Percentiles rank a stretch among this genome's conserved stretches.
Evolutionary conservation across 83 land plant species (phyloP).

Genomic region (Diphasiastrum complanatum): DNA sequence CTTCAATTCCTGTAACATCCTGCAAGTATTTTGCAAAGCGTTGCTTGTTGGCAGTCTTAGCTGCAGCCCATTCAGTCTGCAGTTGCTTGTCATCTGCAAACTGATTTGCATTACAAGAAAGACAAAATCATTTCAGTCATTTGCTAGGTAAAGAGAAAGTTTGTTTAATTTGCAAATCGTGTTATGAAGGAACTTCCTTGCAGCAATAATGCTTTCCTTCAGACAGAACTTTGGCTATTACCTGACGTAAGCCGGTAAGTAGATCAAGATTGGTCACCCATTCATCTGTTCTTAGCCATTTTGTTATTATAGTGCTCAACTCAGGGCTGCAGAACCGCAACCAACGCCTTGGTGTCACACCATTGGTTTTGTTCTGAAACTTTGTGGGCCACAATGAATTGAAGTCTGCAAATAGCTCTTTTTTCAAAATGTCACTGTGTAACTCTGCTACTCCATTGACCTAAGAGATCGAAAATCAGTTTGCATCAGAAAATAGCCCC

Average conservation of each 20-base stretch:
- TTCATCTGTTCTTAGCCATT: slow-evolving; percentile 76
- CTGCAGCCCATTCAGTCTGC: slow-evolving; percentile 82
- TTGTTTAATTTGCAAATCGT: too few relatives aligned
- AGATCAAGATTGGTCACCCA: slow-evolving; percentile 90
- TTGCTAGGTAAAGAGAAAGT: too few relatives aligned
- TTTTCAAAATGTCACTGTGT: slow-evolving; percentile 73
- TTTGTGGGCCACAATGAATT: slow-evolving; percentile 76
- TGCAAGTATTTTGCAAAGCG: slow-evolving; percentile 67
- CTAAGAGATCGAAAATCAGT: slow-evolving; percentile 20
- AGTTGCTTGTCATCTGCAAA: slow-evolving; percentile 69
- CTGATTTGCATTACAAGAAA: slow-evolving; percentile 30
- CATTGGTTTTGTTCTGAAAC: slow-evolving; percentile 96
- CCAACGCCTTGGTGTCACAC: slow-evolving; percentile 96
- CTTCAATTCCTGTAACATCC: slow-evolving; percentile 56
- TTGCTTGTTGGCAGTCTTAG: slow-evolving; percentile 73
- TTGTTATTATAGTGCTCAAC: slow-evolving; percentile 67
- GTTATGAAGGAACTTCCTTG: neutral
- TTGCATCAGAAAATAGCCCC: neutral
- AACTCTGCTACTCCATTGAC: slow-evolving; percentile 96
- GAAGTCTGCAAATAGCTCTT: slow-evolving; percentile 81
- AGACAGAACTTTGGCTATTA: slow-evolving; percentile 16
- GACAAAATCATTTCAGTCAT: neutral
- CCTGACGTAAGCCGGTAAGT: slow-evolving; percentile 55
- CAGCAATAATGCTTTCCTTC: too few relatives aligned
- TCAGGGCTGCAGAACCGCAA: slow-evolving; percentile 80